Evolutionary conservation across 495 filamentous ascomycete species (phyloP), one percentile per base, ranked within the genome.

Genomic region (Hypoxylon subgilvum): DNA sequence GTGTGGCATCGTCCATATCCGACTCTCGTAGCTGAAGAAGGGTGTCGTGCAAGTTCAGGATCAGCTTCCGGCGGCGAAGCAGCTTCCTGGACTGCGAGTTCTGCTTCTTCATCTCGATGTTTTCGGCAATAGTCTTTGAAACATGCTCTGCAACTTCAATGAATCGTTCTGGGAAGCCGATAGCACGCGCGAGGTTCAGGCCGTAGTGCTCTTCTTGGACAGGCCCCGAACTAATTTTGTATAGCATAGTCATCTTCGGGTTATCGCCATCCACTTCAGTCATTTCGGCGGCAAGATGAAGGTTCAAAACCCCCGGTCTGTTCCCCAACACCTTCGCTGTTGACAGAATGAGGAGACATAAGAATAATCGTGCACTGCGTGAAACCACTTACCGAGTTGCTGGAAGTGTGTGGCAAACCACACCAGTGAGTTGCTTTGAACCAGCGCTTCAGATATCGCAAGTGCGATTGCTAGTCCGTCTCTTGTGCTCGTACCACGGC

Each of bases 361-460:
- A 10, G n/a, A 21, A 7, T 38, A 19, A 2, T 12, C 2, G 10
- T 1, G 4, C 4, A 2, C 6, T 1, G 4, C 4, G 3, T 7
- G 4, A 7, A 14, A 31, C 22, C 5, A 36, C 75, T 46, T 73
- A 81, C 80, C 68, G 4, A 98, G 79, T 62, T 96, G 88, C 30
- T 81, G 81, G 65, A 97, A 97, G 68, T 98, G 94, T 0, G 94
- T 97, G 16, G 85, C 91, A 68, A 97, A 98, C 86, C 91, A 96
- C 4, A 97, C 84, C 2, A 90, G 74, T 0, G 90, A 82, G 45
- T 82, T 78, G 51, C 84, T 92, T 25, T 89, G 79, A 7, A 98
- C 81, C 13, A 98, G 75, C 1, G 89, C 88, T 76, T 97, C 94
- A 3, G 91, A 84, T 64, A 97, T 87, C 17, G 90, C 86, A 39